Evolutionary conservation across 345 rosid species (phyloP), one percentile per base, ranked within the genome.

Genomic region (Psidium friedrichsthalianum): DNA sequence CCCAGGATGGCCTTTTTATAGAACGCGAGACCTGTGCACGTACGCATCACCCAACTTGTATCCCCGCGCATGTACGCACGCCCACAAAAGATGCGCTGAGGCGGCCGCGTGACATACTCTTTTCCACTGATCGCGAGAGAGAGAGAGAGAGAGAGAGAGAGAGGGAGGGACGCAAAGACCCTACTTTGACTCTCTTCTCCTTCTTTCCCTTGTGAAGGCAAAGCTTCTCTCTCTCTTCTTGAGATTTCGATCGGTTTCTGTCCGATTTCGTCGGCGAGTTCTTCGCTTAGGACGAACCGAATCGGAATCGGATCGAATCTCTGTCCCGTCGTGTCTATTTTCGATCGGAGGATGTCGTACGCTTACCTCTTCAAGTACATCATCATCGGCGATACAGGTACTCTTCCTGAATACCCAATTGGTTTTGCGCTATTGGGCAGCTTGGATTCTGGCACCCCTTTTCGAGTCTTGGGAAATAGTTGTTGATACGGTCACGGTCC

Each of bases 311-410:
- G 20, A 69, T 69, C 76, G 78, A 69, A 32, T 32, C 21, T 29
- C 47, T 69, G 80, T 18, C 10, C 80, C 36, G 12, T 9, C 12
- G n/a, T 21, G 80, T 69, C 47, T 10, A 42, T 13, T 36, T 69
- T 69, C 25, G 14, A 69, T 36, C 78, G 47, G 32, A 82, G 22
- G 82, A 93, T 93, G 94, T 96, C 99, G 20, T 96, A 96, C 93
- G 99, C 98, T 4, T 96, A 96, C 86, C 97, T 96, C 83, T 96
- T 95, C 89, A 96, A 96, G 94, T 96, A 95, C 91, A 96, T 96
- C 93, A 96, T 96, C 94, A 96, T 96, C 92, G 99, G 99, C 82
- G 99, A 95, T 49, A 97, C 98, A 18, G 99, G 98, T 94, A 84
- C 59, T 74, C 74, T 54, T 58, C 22, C 53, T 44, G 56, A 5